A percentile compares a stretch with the other conserved stretches of the same genome.
These are phyloP conservation scores for Oryza rufipogon DNA, from an alignment of 176 grass and related monocot species.

Conservation along the genomic window DNA sequence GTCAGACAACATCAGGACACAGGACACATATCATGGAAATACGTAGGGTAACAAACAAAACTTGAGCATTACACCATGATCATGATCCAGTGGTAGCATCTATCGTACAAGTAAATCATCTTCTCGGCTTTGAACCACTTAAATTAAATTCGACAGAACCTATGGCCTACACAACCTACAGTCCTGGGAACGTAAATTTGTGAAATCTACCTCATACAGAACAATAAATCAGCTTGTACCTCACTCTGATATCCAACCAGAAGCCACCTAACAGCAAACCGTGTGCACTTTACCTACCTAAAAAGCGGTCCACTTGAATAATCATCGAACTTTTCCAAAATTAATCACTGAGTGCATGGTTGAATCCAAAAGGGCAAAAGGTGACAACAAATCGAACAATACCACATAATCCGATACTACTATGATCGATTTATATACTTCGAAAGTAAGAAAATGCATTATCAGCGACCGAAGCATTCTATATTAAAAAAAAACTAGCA, in stretches of 20 bases:
- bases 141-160: not conserved
- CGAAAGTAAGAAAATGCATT: not conserved
- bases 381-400: constrained; percentile 33
- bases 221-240: constrained; percentile 37
- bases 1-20: not conserved
- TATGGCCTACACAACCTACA: not conserved
- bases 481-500: constrained; percentile 6
- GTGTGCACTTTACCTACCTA: constrained; percentile 33
- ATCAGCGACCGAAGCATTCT: not conserved
- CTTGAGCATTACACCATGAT: not conserved
- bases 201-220: not conserved
- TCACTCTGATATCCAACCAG: constrained; percentile 47
- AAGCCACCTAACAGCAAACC: constrained; percentile 40
- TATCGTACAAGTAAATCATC: constrained; percentile 7
- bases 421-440: not conserved
- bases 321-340: constrained; percentile 32
- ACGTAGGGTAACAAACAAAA: not conserved
- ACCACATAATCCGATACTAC: constrained; percentile 2
- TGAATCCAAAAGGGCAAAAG: constrained; percentile 45
- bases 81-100: not conserved
- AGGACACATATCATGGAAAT: not conserved
- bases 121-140: not conserved
- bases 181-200: not conserved
- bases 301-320: constrained; percentile 29
- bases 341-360: constrained; percentile 15